These are phyloP conservation scores for Diaporthe amygdali DNA, from an alignment of 2,329 filamentous ascomycete species.

Conservation along the genomic window DNA sequence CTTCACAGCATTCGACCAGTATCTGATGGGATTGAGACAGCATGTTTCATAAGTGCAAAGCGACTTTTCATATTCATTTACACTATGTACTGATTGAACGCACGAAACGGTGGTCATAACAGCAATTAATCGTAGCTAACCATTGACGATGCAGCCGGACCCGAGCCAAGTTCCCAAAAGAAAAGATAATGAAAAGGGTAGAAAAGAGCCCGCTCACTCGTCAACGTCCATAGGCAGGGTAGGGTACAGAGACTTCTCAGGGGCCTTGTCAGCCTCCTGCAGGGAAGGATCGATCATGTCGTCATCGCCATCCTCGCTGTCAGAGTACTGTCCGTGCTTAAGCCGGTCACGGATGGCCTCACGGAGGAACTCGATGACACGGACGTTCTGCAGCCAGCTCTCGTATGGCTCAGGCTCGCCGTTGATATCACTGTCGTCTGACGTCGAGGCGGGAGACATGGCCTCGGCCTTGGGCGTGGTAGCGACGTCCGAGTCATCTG, in stretches of 20 bases:
- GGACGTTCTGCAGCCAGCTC: constrained; percentile 69
- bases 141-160: background rate
- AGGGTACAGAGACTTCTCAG: constrained; percentile 41
- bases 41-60: background rate
- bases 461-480: constrained; percentile 53
- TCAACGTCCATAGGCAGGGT: constrained; percentile 33
- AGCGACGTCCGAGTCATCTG: constrained; percentile 43
- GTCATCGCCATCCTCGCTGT: constrained; percentile 37
- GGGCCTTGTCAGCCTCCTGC: constrained; percentile 31
- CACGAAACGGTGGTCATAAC: background rate
- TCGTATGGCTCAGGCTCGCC: constrained; percentile 67
- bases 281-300: constrained; percentile 39
- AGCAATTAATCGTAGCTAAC: constrained; percentile 3
- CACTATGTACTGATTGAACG: background rate
- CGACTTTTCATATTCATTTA: background rate
- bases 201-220: background rate
- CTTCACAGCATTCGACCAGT: background rate
- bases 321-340: constrained; percentile 59
- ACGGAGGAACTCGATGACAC: constrained; percentile 66
- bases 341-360: constrained; percentile 63
- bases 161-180: background rate
- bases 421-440: constrained; percentile 58
- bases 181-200: background rate
- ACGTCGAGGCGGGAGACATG: constrained; percentile 56
- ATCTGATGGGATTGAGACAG: background rate